Conservation (phyloP, 495 filamentous ascomycete species). For the Paragyromitra xinjiangensis region DNA sequence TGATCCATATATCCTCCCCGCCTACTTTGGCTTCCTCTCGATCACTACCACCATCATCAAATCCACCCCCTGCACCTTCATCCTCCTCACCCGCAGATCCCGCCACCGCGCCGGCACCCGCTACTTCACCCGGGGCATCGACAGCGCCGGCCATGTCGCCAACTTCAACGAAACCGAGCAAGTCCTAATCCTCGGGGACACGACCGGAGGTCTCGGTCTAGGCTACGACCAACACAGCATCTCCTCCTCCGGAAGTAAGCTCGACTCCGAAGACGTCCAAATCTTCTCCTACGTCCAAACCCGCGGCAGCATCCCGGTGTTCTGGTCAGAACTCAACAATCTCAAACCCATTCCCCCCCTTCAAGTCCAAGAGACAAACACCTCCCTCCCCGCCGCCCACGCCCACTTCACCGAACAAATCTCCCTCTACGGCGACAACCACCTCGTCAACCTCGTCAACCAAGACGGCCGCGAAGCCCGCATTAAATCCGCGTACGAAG, state of each 20-base stretch:
- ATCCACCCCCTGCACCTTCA: conserved; percentile 80
- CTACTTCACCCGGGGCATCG: conserved; percentile 92
- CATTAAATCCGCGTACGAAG: conserved; percentile 93
- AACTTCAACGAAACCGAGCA: conserved; percentile 99
- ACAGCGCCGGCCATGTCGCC: conserved; percentile 90
- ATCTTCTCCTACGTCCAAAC: conserved; percentile 95
- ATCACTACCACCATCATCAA: conserved; percentile 84
- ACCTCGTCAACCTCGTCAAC: conserved; percentile 95
- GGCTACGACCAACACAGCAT: conserved; percentile 63
- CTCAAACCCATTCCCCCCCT: conserved; percentile 88
- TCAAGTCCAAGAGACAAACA: conserved; percentile 83
- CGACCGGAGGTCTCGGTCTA: conserved; percentile 68
- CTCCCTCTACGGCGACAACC: conserved; percentile 90
- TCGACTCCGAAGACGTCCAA: conserved; percentile 65
- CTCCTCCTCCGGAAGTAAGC: conserved; percentile 31
- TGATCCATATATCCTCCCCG: conserved; percentile 92
- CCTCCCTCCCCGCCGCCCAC: conserved; percentile 78
- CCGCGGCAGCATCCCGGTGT: conserved; percentile 90
- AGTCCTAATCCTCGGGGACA: conserved; percentile 83
- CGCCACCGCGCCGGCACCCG: conserved; percentile 86
- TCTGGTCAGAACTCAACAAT: conserved; percentile 93
- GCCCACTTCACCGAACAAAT: conserved; percentile 94
- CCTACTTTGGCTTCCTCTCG: conserved; percentile 93
- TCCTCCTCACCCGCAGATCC: conserved; percentile 85
- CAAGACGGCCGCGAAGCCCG: conserved; percentile 86